These are phyloP conservation scores for Tephrocybe sp. DNA, from an alignment of 768 basidiomycete genomes.

Conservation along the genomic window DNA sequence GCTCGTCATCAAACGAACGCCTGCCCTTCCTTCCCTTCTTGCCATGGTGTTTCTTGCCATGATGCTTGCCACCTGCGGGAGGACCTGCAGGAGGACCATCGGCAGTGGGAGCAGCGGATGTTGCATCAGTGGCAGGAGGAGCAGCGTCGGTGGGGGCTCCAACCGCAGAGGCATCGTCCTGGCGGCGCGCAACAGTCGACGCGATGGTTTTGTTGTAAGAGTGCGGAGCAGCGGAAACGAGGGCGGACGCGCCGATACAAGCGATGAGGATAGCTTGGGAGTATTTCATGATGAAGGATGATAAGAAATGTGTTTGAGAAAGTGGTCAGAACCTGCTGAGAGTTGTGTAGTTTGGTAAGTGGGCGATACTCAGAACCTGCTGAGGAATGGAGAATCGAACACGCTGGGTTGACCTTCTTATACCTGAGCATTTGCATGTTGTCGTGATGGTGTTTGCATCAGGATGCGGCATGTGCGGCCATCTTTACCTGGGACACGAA, in stretches of 20 bases:
- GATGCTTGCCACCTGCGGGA: too few relatives aligned
- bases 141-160: too few relatives aligned
- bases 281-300: slow-evolving; percentile 16
- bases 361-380: slow-evolving; percentile 16
- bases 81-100: too few relatives aligned
- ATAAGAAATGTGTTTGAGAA: slow-evolving; percentile 3
- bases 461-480: too few relatives aligned
- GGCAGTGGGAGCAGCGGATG: background rate
- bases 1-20: background rate
- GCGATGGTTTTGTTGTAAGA: background rate
- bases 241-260: slow-evolving; percentile 11
- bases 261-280: slow-evolving; percentile 17
- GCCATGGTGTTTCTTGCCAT: background rate
- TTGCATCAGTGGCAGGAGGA: background rate
- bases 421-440: slow-evolving; percentile 3
- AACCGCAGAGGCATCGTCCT: too few relatives aligned
- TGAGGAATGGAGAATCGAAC: slow-evolving; percentile 9
- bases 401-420: background rate
- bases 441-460: too few relatives aligned
- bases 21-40: background rate
- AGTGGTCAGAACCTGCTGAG: slow-evolving; percentile 13
- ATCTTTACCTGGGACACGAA: too few relatives aligned
- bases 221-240: slow-evolving; percentile 14
- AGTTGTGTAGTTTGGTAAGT: slow-evolving; percentile 3
- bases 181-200: too few relatives aligned